phyloP scores from a whole-genome alignment of 495 filamentous ascomycete genomes.

The Penicillium paradoxum region DNA sequence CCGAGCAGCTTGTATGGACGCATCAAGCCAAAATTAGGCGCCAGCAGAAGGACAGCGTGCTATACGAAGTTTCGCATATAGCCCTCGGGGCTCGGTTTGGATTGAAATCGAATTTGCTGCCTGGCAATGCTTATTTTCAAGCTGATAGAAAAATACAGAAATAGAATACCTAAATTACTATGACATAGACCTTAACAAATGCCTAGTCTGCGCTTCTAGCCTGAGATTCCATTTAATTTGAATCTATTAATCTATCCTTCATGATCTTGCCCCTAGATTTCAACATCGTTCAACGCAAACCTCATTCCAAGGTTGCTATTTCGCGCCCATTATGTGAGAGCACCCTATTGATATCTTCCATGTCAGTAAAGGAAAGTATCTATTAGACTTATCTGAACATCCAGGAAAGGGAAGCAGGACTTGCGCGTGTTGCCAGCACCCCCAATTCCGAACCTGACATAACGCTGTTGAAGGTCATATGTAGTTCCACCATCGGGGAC shows the following conservation, averaged over 20 bases:
- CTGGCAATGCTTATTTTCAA: too few species aligned
- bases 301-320: neutral
- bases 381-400: neutral
- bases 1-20: too few species aligned
- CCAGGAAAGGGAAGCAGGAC: conserved; percentile 14
- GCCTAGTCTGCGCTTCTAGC: neutral
- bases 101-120: too few species aligned
- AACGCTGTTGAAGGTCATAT: conserved; percentile 22
- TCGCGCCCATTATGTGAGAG: conserved; percentile 11
- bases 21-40: too few species aligned
- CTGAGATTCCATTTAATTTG: too few species aligned
- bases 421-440: conserved; percentile 40
- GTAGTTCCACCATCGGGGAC: neutral
- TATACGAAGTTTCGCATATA: too few species aligned
- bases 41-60: too few species aligned
- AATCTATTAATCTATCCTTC: neutral
- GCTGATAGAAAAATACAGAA: too few species aligned
- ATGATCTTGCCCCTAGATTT: neutral
- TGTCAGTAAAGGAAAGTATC: neutral
- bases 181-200: too few species aligned
- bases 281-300: conserved; percentile 6
- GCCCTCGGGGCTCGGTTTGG: too few species aligned
- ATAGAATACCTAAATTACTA: too few species aligned
- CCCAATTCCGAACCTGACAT: conserved; percentile 35
- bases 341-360: conserved; percentile 2